Conservation (phyloP, 2,329 filamentous ascomycete species). For the Verticillium nubilum region DNA sequence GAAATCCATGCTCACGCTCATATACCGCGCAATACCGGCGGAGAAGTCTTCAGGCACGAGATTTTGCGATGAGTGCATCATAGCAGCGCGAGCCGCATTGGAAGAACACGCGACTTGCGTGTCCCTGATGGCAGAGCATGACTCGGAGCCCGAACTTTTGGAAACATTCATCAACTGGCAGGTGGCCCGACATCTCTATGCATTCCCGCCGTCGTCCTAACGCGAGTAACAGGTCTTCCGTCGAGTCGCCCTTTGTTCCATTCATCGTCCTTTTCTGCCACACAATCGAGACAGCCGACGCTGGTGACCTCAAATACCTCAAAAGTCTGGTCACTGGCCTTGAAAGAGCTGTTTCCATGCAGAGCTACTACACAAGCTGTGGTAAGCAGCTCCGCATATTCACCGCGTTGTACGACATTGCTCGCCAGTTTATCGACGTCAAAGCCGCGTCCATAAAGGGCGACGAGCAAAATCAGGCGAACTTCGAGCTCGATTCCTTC, state of each 20-base stretch:
- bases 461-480: slow-evolving; percentile 24
- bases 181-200: no score
- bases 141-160: slow-evolving; percentile 2
- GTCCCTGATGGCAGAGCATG: neutral
- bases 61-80: slow-evolving; percentile 17
- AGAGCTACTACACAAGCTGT: neutral
- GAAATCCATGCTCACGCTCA: slow-evolving; percentile 16
- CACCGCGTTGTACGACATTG: slow-evolving; percentile 16
- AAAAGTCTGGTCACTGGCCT: slow-evolving; percentile 12
- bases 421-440: neutral
- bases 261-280: slow-evolving; percentile 21
- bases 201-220: neutral
- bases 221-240: slow-evolving; percentile 9
- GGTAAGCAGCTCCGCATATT: slow-evolving; percentile 14
- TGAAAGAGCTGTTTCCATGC: slow-evolving; percentile 6
- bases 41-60: slow-evolving; percentile 7
- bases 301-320: slow-evolving; percentile 26
- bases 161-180: slow-evolving; percentile 13
- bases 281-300: slow-evolving; percentile 28
- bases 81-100: slow-evolving; percentile 13
- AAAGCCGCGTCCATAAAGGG: slow-evolving; percentile 13
- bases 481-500: slow-evolving; percentile 41
- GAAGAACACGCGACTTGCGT: slow-evolving; percentile 14
- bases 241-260: slow-evolving; percentile 17
- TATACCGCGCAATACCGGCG: slow-evolving; percentile 16